phyloP scores from a whole-genome alignment of 2,329 filamentous ascomycete species.

The Ophiocordyceps australis region DNA sequence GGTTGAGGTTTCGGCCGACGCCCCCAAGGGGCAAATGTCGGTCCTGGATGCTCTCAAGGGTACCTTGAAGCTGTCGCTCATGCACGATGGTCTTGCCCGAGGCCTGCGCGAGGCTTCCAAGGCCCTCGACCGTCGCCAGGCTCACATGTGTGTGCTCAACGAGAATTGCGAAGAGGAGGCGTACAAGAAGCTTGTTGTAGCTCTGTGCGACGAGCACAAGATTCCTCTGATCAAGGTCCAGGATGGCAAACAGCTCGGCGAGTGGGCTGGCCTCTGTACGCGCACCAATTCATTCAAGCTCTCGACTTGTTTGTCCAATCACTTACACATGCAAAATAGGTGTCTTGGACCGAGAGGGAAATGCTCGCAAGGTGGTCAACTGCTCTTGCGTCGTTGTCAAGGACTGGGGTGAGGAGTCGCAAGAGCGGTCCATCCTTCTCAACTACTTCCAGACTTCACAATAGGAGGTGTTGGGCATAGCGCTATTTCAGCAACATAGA shows the following conservation, averaged over 20 bases:
- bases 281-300: slow-evolving; percentile 15
- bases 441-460: slow-evolving; percentile 99
- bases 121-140: slow-evolving; percentile 94
- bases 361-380: slow-evolving; percentile 99
- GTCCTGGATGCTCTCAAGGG: slow-evolving; percentile 98
- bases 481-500: slow-evolving; percentile 18
- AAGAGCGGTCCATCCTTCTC: slow-evolving; percentile 96
- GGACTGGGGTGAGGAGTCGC: slow-evolving; percentile 99
- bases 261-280: slow-evolving; percentile 99
- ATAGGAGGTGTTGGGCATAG: slow-evolving; percentile 21
- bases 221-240: slow-evolving; percentile 99
- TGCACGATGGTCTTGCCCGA: slow-evolving; percentile 98
- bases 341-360: slow-evolving; percentile 97
- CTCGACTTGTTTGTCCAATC: too few species aligned
- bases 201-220: slow-evolving; percentile 98
- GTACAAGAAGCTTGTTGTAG: slow-evolving; percentile 99
- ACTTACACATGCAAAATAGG: slow-evolving; percentile 41
- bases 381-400: slow-evolving; percentile 99
- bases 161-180: slow-evolving; percentile 99
- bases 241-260: slow-evolving; percentile 98
- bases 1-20: slow-evolving; percentile 92
- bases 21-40: slow-evolving; percentile 86
- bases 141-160: slow-evolving; percentile 99
- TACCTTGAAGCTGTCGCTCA: slow-evolving; percentile 93
- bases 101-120: slow-evolving; percentile 97